Evolutionary conservation across 2,329 filamentous ascomycete genomes (phyloP), one percentile per base, ranked within the genome.

Genomic region (Lojkania enalia): DNA sequence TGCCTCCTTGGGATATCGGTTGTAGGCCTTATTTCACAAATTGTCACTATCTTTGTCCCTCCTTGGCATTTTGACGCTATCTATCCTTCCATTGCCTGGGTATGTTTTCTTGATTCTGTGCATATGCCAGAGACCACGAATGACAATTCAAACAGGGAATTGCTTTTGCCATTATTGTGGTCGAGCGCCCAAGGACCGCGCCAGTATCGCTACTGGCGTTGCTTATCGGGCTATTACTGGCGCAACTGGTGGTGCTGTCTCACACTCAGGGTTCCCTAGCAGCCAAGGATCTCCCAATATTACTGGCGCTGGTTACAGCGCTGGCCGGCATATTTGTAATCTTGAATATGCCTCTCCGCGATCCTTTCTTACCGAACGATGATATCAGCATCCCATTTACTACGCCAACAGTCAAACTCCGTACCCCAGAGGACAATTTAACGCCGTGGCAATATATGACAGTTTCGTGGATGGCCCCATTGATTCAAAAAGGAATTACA

Each of bases 391-490:
- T 72, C 13, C 75, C 81, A 1, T 82, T 79, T 41, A 72, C 75
- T 14, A 52, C 69, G 3, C 82, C 87, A 1, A 84, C 78, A 0
- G 75, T 71, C 2, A 67, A 76, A 2, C 71, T 87, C n/a, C 85
- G 89, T 20, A 84, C 79, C 36, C 85, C 90, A 0, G 90, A 96
- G 65, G 90, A 96, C 56, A 83, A 87, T 51, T 66, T 95, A 18
- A 87, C 79, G 0, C 74, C 91, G 1, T 90, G 88, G 80, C 87
- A 91, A 55, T 96, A 89, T 71, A 87, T 92, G 81, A 85, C 82
- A 4, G 86, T 95, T 20, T 87, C 82, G 0, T 96, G 90, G 90
- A 85, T 95, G 71, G 74, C 76, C 0, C 86, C 90, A 0, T 71
- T 95, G 5, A 89, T 95, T 11, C 72, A 74, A 1, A 69, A 83